Conservation (phyloP, 345 rosid species). For the Tarenaya hassleriana region DNA sequence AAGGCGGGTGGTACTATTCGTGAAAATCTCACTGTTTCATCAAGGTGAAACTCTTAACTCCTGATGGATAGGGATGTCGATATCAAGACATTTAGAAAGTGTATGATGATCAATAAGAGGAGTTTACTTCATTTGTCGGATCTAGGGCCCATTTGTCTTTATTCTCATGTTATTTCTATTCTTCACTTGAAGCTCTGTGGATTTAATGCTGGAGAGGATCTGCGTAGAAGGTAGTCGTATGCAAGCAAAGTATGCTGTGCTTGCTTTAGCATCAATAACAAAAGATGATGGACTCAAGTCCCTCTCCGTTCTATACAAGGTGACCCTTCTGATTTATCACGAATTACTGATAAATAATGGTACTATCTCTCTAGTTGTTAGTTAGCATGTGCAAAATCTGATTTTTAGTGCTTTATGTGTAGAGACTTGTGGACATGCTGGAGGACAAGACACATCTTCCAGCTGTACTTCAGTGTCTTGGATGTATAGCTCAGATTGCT, state of each 20-base stretch:
- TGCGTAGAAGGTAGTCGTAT: slow-evolving; percentile 92
- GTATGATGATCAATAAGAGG: slow-evolving; percentile 17
- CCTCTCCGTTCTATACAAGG: slow-evolving; percentile 96
- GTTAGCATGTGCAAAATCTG: slow-evolving; percentile 22
- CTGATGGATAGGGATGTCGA: background rate
- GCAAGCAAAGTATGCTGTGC: slow-evolving; percentile 97
- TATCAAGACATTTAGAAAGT: background rate
- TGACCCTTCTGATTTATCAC: slow-evolving; percentile 22
- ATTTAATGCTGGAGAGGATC: slow-evolving; percentile 81
- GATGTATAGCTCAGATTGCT: slow-evolving; percentile 96
- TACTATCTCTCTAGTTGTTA: background rate
- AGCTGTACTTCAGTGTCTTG: slow-evolving; percentile 87
- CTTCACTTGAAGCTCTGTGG: slow-evolving; percentile 64
- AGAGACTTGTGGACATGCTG: slow-evolving; percentile 95
- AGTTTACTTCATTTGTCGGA: slow-evolving; percentile 6
- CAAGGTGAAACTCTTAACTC: slow-evolving; percentile 51
- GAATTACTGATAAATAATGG: slow-evolving; percentile 8
- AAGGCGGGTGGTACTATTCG: slow-evolving; percentile 94
- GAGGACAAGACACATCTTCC: slow-evolving; percentile 87
- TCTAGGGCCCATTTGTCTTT: slow-evolving; percentile 26
- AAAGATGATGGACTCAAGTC: slow-evolving; percentile 96
- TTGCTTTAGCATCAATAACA: slow-evolving; percentile 93
- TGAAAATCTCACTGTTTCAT: slow-evolving; percentile 72
- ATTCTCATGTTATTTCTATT: slow-evolving; percentile 27
- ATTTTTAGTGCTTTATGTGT: slow-evolving; percentile 31